Conservation (phyloP, 2,329 filamentous ascomycete genomes). For the Curvularia sp. region DNA sequence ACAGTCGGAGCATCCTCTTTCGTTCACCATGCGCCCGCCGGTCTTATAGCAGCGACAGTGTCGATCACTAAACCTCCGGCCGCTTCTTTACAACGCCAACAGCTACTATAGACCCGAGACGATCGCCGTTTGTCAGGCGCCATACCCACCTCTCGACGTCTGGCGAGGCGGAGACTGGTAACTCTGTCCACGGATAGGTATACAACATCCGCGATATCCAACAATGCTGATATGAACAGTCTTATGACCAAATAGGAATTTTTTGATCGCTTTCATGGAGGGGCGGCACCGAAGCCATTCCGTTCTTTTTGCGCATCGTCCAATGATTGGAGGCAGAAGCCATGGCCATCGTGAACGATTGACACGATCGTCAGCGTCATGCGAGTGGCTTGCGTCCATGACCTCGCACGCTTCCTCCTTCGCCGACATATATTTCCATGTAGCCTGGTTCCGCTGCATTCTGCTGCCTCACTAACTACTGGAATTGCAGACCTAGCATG, state of each 20-base stretch:
- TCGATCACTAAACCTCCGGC: neutral
- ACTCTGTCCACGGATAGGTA: neutral
- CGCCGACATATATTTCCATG: neutral
- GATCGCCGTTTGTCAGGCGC: neutral
- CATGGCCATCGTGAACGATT: neutral
- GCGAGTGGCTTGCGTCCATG: neutral
- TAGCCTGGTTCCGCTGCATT: neutral
- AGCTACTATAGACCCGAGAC: neutral
- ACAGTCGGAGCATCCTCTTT: neutral
- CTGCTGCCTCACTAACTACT: neutral
- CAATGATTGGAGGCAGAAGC: slow-evolving; percentile 3
- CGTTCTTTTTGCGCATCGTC: neutral
- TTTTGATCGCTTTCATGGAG: neutral
- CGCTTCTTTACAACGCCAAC: neutral
- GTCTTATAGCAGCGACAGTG: neutral
- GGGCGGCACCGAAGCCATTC: slow-evolving; percentile 2
- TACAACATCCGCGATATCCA: neutral
- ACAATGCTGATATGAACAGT: neutral
- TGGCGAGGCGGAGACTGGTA: neutral
- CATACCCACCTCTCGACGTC: neutral
- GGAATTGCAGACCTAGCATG: neutral
- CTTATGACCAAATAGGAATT: neutral
- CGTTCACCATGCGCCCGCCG: neutral
- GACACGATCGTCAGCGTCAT: neutral
- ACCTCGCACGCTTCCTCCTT: neutral